A percentile compares a stretch with the other conserved stretches of the same genome.
Conservation (phyloP, 768 basidiomycete species). For the Boletales sp. region DNA sequence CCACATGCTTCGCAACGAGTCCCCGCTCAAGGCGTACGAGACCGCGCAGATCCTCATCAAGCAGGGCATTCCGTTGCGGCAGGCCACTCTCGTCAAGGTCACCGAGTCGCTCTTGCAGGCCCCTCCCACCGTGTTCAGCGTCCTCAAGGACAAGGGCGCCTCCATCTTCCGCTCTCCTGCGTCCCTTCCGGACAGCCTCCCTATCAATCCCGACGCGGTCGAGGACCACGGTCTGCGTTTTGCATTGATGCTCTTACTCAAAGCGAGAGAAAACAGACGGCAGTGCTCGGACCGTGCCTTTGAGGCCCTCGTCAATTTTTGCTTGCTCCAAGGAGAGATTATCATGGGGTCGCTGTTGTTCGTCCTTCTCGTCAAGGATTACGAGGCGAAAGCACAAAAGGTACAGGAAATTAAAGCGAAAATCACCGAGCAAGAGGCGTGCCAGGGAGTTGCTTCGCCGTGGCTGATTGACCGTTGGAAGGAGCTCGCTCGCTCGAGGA, state of each 20-base stretch:
- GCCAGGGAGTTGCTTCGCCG: conserved; percentile 10
- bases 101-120: conserved; percentile 15
- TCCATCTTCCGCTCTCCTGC: conserved; percentile 15
- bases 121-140: conserved; percentile 21
- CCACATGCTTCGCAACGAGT: conserved; percentile 52
- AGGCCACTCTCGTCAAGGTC: conserved; percentile 47
- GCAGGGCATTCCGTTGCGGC: conserved; percentile 47
- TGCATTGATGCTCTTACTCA: conserved; percentile 49
- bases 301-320: conserved; percentile 55
- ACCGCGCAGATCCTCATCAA: conserved; percentile 52
- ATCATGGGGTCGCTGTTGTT: conserved; percentile 73
- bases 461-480: conserved; percentile 20
- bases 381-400: conserved; percentile 40
- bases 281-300: conserved; percentile 60
- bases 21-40: conserved; percentile 43
- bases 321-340: conserved; percentile 75
- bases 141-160: conserved; percentile 15
- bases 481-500: conserved; percentile 6
- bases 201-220: conserved; percentile 35
- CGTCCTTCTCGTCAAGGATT: conserved; percentile 60
- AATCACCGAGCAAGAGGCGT: conserved; percentile 16
- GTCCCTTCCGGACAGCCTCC: conserved; percentile 17
- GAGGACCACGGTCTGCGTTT: conserved; percentile 41
- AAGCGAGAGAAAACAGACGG: conserved; percentile 53
- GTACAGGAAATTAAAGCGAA: conserved; percentile 24